phyloP scores from a whole-genome alignment of 179 eudicot genomes.

The Patellifolia procumbens region DNA sequence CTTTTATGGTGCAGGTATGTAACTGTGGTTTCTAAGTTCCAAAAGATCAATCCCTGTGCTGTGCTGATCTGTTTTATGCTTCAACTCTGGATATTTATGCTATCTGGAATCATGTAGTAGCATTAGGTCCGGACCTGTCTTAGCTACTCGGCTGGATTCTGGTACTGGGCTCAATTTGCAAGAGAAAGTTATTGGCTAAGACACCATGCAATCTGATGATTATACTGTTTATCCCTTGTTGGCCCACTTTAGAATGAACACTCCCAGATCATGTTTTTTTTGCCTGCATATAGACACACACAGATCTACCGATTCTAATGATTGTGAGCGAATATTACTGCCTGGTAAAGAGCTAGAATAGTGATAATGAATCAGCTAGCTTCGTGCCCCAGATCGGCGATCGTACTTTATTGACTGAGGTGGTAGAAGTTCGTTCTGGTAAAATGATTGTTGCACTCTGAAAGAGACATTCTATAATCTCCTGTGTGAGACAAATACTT shows the following conservation, averaged over 20 bases:
- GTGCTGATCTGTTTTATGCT: neutral
- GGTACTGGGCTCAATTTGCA: neutral
- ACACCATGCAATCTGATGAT: neutral
- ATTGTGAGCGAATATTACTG: neutral
- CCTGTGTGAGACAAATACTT: neutral
- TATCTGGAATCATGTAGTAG: neutral
- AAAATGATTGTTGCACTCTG: neutral
- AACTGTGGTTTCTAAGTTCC: neutral
- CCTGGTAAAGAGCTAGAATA: neutral
- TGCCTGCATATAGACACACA: neutral
- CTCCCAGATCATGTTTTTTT: neutral
- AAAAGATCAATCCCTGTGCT: neutral
- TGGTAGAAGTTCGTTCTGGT: neutral
- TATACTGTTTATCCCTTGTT: neutral
- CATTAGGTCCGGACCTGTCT: neutral
- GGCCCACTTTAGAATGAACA: neutral
- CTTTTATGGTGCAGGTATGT: constrained; percentile 5
- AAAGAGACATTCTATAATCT: neutral
- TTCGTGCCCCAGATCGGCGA: too few relatives aligned
- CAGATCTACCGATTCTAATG: neutral
- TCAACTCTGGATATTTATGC: constrained; percentile 5
- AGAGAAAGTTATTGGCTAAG: neutral
- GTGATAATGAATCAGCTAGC: neutral
- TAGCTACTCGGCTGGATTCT: constrained; percentile 7
- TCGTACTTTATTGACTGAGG: neutral